Evolutionary conservation across 768 basidiomycete genomes (phyloP), one percentile per base, ranked within the genome.

Genomic region (Tylopilus rubrobrunneus): DNA sequence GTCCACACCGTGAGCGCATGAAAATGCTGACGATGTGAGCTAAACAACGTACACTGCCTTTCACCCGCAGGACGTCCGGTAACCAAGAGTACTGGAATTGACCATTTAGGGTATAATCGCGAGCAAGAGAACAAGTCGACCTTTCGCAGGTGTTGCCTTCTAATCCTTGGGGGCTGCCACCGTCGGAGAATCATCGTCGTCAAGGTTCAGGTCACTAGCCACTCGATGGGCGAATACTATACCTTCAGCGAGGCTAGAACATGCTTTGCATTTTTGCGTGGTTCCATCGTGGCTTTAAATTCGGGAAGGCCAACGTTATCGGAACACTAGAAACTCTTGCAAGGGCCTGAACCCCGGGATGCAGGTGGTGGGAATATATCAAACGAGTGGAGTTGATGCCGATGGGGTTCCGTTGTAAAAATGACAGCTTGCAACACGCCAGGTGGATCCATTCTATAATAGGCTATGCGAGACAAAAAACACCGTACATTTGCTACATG

Each of bases 21-120:
- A 36, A 46, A 40, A 34, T 42, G 25, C 21, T 46, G 40, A 45
- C 17, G 44, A 23, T 23, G 17, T n/a, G 48, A 44, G 28, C 23
- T 41, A 36, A 10, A 60, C 14, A 17, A 75, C 85, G 61, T 67
- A 92, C 89, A 58, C 87, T 91, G 60, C 89, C 88, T 76, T 92
- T 84, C 57, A 93, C 51, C 39, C 92, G 82, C 42, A 94, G 75
- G 19, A 94, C 89, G 69, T 94, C 92, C 2, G 92, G 89, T 12
- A 94, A 74, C 92, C 92, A 95, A 15, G 89, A 89, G 66, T 90
- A 92, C 88, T 90, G 53, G 19, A 49, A 50, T 48, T 19, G 44
- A 37, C 53, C 21, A 45, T 46, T 44, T 12, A 51, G 29, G 15
- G n/a, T 7, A 49, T 48, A 42, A 37, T 54, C 36, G 31, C 36